phyloP scores from a whole-genome alignment of 805 yeast genomes.

The Candida adriatica region DNA sequence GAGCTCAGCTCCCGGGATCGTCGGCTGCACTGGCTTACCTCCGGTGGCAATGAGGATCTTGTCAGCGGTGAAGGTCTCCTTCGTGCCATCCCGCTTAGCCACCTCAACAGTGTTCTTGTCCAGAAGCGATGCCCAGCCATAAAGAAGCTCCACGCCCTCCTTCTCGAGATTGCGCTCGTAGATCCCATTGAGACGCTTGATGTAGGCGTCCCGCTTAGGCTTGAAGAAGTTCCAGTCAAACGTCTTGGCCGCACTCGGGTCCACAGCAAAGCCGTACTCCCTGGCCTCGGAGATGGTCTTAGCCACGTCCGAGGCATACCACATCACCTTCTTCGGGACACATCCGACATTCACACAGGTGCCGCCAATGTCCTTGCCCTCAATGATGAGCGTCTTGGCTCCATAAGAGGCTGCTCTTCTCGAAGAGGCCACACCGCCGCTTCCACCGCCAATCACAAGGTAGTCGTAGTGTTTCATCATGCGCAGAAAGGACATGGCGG shows the following conservation, averaged over 20 bases:
- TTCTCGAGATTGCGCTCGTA: slow-evolving; percentile 81
- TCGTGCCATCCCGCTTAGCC: slow-evolving; percentile 49
- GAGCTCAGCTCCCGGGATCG: slow-evolving; percentile 71
- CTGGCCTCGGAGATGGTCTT: slow-evolving; percentile 64
- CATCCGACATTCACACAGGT: slow-evolving; percentile 99
- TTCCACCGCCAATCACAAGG: slow-evolving; percentile 97
- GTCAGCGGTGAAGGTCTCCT: slow-evolving; percentile 65
- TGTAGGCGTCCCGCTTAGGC: slow-evolving; percentile 86
- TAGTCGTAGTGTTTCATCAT: slow-evolving; percentile 66
- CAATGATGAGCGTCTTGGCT: slow-evolving; percentile 78
- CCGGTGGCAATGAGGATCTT: slow-evolving; percentile 89
- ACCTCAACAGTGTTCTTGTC: slow-evolving; percentile 76
- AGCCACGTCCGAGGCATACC: slow-evolving; percentile 94
- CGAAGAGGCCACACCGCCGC: slow-evolving; percentile 98
- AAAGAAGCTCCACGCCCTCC: slow-evolving; percentile 83
- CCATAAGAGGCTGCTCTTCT: slow-evolving; percentile 95
- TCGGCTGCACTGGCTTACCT: slow-evolving; percentile 73
- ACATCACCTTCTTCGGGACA: slow-evolving; percentile 98
- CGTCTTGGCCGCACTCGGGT: slow-evolving; percentile 42
- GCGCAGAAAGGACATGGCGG: too few species aligned
- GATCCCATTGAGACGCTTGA: slow-evolving; percentile 82
- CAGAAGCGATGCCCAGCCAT: slow-evolving; percentile 79
- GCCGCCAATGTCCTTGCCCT: slow-evolving; percentile 84
- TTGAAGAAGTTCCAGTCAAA: slow-evolving; percentile 84
- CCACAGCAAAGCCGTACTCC: slow-evolving; percentile 74